Conservation (phyloP, 2,329 filamentous ascomycete species). For the Neobulgaria alba region DNA sequence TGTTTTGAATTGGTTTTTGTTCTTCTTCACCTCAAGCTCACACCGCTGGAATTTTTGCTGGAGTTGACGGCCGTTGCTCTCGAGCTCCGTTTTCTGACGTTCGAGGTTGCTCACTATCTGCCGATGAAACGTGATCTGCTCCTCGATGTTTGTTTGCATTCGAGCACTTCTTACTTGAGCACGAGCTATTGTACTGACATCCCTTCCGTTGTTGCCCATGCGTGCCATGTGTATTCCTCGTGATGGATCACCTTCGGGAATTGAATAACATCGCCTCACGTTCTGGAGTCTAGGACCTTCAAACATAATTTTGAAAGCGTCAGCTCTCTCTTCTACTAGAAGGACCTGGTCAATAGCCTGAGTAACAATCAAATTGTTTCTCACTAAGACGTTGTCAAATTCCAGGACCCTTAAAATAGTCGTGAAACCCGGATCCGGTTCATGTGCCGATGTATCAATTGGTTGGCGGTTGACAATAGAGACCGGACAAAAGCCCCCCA, state of each 20-base stretch:
- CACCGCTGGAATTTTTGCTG: constrained; percentile 39
- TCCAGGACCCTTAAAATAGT: constrained; percentile 76
- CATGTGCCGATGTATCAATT: constrained; percentile 54
- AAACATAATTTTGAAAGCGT: constrained; percentile 64
- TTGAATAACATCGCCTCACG: constrained; percentile 62
- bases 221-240: constrained; percentile 52
- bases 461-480: constrained; percentile 51
- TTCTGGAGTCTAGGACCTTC: constrained; percentile 51
- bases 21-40: constrained; percentile 39
- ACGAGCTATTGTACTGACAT: constrained; percentile 38
- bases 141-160: constrained; percentile 72
- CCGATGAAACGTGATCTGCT: constrained; percentile 49
- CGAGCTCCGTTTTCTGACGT: constrained; percentile 43
- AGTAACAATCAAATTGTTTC: constrained; percentile 75
- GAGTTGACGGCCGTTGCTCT: constrained; percentile 26
- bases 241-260: constrained; percentile 51
- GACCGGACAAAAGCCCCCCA: constrained; percentile 42
- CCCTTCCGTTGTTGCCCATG: constrained; percentile 31
- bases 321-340: constrained; percentile 57
- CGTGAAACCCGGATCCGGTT: constrained; percentile 64
- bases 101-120: constrained; percentile 46
- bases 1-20: constrained; percentile 37
- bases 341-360: constrained; percentile 77
- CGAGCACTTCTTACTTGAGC: constrained; percentile 38
- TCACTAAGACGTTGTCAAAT: constrained; percentile 71